Evolutionary conservation across 306 rosid species (phyloP).

Genomic region (Phaseolus lunatus): DNA sequence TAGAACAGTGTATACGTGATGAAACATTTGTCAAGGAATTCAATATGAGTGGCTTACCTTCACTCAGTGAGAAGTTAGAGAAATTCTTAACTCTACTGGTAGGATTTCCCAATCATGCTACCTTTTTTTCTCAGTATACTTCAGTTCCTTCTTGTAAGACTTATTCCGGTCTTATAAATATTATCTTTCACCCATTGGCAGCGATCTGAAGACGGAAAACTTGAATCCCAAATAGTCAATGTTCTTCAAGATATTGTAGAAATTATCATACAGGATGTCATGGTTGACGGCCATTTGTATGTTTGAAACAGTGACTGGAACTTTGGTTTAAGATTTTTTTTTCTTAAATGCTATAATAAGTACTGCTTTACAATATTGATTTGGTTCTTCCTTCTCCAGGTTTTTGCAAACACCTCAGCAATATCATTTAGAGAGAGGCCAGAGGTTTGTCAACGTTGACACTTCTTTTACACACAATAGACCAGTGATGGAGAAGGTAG

Average conservation of each 20-base stretch:
- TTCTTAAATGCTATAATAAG: slow-evolving; percentile 18
- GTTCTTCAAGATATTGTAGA: slow-evolving; percentile 95
- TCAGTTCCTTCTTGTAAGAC: slow-evolving; percentile 18
- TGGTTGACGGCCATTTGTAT: slow-evolving; percentile 73
- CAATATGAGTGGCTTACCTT: slow-evolving; percentile 81
- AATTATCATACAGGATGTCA: slow-evolving; percentile 87
- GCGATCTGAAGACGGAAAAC: slow-evolving; percentile 56
- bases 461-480: slow-evolving; percentile 29
- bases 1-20: slow-evolving; percentile 49
- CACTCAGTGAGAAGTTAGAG: slow-evolving; percentile 87
- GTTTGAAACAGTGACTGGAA: slow-evolving; percentile 51
- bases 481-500: slow-evolving; percentile 86
- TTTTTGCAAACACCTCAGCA: slow-evolving; percentile 45
- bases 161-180: slow-evolving; percentile 38
- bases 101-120: slow-evolving; percentile 41
- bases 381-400: slow-evolving; percentile 57
- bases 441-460: slow-evolving; percentile 74
- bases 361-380: slow-evolving; percentile 39
- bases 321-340: slow-evolving; percentile 9
- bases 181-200: slow-evolving; percentile 50
- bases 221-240: slow-evolving; percentile 71
- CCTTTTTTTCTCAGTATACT: slow-evolving; percentile 23
- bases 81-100: slow-evolving; percentile 80
- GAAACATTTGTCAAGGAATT: slow-evolving; percentile 62
- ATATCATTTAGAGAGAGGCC: slow-evolving; percentile 50